Evolutionary conservation across 805 yeast species (phyloP).

Genomic region (Starmerella davenportii): DNA sequence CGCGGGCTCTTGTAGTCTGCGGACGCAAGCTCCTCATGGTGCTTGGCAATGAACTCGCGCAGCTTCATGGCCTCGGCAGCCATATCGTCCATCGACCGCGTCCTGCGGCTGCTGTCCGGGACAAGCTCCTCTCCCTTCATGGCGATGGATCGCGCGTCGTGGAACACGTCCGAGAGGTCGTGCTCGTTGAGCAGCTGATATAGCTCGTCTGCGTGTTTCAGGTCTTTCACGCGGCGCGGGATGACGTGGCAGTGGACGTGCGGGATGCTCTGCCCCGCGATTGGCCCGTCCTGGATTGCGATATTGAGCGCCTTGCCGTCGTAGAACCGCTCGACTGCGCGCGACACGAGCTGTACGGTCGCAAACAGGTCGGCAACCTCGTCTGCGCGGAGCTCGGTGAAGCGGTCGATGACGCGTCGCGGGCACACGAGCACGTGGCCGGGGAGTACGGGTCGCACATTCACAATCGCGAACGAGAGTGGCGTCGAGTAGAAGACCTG

Average conservation of each 20-base stretch:
- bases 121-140: constrained; percentile 18
- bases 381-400: constrained; percentile 51
- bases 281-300: constrained; percentile 91
- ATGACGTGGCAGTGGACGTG: constrained; percentile 88
- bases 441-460: constrained; percentile 77
- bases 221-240: constrained; percentile 47
- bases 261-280: constrained; percentile 91
- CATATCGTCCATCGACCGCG: constrained; percentile 52
- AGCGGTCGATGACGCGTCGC: constrained; percentile 41
- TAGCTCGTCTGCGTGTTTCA: constrained; percentile 54
- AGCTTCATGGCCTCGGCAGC: constrained; percentile 46
- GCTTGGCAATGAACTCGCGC: constrained; percentile 11
- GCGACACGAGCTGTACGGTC: constrained; percentile 53
- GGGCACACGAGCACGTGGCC: constrained; percentile 91
- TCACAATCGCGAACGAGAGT: constrained; percentile 69
- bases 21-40: neutral
- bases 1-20: neutral
- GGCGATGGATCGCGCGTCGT: constrained; percentile 18
- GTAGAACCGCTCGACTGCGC: constrained; percentile 46
- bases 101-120: constrained; percentile 36
- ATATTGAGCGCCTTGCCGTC: constrained; percentile 72
- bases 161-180: constrained; percentile 32
- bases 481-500: constrained; percentile 35
- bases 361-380: constrained; percentile 61
- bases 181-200: constrained; percentile 44